Evolutionary conservation across 2,329 filamentous ascomycete species (phyloP).

Genomic region (Bipolaris cookei): DNA sequence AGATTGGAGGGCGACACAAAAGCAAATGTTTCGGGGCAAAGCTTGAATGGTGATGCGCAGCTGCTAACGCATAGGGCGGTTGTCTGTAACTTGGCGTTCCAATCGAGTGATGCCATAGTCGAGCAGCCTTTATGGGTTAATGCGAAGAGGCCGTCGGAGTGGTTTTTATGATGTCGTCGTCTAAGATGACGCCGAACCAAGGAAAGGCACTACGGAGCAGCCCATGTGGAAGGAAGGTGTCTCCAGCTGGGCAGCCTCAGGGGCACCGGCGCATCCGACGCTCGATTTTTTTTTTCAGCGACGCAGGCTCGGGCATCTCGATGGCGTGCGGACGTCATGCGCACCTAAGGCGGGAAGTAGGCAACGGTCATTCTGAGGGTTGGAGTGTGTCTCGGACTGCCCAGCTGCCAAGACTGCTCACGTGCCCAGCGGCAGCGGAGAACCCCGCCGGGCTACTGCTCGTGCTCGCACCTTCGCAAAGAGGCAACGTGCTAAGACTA

Average conservation of each 20-base stretch:
- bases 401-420: conserved; percentile 9
- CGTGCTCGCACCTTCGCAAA: not conserved
- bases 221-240: not conserved
- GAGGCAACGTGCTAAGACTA: not conserved
- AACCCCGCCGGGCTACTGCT: not conserved
- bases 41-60: not conserved
- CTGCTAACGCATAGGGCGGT: conserved; percentile 10
- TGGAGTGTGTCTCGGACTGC: not conserved
- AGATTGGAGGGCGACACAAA: conserved; percentile 16
- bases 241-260: not conserved
- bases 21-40: conserved; percentile 12
- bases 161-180: not conserved
- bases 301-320: not conserved
- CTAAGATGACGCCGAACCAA: not conserved
- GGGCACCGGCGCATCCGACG: not conserved
- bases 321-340: not conserved
- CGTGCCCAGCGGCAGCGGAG: conserved; percentile 1
- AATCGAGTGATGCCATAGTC: not conserved
- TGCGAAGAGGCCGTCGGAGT: not conserved
- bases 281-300: not conserved
- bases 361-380: not conserved
- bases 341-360: not conserved
- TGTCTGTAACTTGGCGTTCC: conserved; percentile 16
- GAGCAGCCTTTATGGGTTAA: not conserved
- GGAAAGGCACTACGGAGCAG: not conserved